Evolutionary conservation across 2,329 filamentous ascomycete genomes (phyloP), one percentile per base, ranked within the genome.

Genomic region (Exophiala oligosperma): DNA sequence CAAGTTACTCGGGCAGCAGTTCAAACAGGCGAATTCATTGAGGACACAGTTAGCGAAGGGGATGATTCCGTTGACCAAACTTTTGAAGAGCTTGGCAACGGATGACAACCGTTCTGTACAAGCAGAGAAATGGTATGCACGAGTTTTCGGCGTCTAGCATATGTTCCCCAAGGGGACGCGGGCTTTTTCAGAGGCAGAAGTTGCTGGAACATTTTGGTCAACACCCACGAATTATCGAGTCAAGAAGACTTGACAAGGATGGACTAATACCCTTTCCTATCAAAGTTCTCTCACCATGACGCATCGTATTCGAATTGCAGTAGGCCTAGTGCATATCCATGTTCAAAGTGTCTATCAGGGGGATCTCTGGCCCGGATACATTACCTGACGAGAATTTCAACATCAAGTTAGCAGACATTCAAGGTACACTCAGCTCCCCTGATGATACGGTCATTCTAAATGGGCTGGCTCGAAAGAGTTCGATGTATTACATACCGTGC

Each of bases 281-380:
- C 50, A 46, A 11, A 46, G 24, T 40, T 12, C 8, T 29, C 40
- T 53, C 38, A 6, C 11, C 38, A 29, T 28, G 8, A 44, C 24
- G 38, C 38, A 44, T 24, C 50, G 37, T 26, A 7, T 53, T 21
- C 37, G 40, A 56, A 41, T 49, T 56, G 26, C 44, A 23, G 44
- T 49, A 23, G 53, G 53, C 21, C 24, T 56, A 4, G 44, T 56
- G 21, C 53, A 56, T 56, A 26, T 56, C 26, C 53, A 56, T 23
- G 47, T 44, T 32, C 38, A 35, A 49, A 17, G 8, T 7, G 53
- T 56, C 8, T 56, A 38, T 43, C 44, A 56, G 29, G 47, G 53
- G 32, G 53, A 49, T 32, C 37, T 53, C 17, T 17, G 17, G 17
- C 17, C 21, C 50, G 50, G 26, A 53, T 32, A 53, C 46, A 17